Base-by-base conservation (phyloP, 768 basidiomycete genomes). In the Podaxis carcinomalis region DNA sequence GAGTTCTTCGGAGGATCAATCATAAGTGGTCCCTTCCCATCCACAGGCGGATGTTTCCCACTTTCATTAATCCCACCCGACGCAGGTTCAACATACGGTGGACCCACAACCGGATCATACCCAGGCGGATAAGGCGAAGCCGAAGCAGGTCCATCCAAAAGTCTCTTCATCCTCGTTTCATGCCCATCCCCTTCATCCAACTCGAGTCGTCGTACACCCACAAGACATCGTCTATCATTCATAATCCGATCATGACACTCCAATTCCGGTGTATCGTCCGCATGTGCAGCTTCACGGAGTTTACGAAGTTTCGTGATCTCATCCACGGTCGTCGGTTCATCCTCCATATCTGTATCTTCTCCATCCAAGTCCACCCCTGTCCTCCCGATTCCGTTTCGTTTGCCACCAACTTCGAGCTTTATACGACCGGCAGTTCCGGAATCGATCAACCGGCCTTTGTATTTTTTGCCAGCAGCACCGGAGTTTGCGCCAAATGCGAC, bases 401-500 rank as follows among this genome's bases (percentile, higher is more conserved):
- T 67, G n/a, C 16, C 11, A 7, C 42, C 66, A n/a, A 39, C 37
- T 37, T 7, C 23, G 19, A 50, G 36, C 13, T 44, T 49, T 5
- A 5, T 40, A 4, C 47, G 11, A 44, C 11, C 23, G 47, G 5
- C 25, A 36, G 13, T 36, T 37, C 51, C 47, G 13, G 44, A 40
- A 50, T 54, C 55, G 25, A 63, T 52, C 39, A 59, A 44, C 9
- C 56, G 54, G 27, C 40, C 56, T 37, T 57, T 50, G 19, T 56
- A 68, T 6, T 57, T 49, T 49, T 66, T 32, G 2, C 32, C 32
- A 32, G 7, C 2, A 9, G 1, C 32, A 2, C 32, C 50, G 46
- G 75, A 70, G 10, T 64, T 62, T 3, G 73, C 72, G 2, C 84
- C 80, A 66, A 93, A 92, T 4, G 83, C 85, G 62, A 96, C 89